Percentiles rank a stretch among this genome's conserved stretches.
Evolutionary conservation across 2,329 filamentous ascomycete genomes (phyloP).

Genomic region (Didymella sp.): DNA sequence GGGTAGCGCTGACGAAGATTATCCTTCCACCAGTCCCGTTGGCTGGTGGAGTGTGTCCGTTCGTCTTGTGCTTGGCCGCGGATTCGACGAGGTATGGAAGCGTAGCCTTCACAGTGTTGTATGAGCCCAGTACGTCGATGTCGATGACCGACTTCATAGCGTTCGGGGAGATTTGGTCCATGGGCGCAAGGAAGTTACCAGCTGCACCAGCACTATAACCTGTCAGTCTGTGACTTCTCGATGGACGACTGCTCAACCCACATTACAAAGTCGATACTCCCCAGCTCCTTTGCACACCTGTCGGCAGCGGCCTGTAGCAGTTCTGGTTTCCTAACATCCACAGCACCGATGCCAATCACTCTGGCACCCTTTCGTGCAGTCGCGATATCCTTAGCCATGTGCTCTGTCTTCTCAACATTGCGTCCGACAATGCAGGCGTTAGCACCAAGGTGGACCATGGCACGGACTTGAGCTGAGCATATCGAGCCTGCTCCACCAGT

Average conservation of each 20-base stretch:
- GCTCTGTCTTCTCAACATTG: slow-evolving; percentile 85
- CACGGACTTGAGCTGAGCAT: slow-evolving; percentile 91
- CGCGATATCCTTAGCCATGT: slow-evolving; percentile 80
- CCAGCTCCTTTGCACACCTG: slow-evolving; percentile 80
- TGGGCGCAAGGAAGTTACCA: slow-evolving; percentile 91
- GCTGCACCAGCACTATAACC: slow-evolving; percentile 80
- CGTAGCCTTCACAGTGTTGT: slow-evolving; percentile 93
- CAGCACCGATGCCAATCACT: slow-evolving; percentile 81
- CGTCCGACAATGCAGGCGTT: slow-evolving; percentile 94
- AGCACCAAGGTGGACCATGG: slow-evolving; percentile 87
- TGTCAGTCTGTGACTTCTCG: slow-evolving; percentile 19
- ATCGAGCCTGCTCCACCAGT: slow-evolving; percentile 94
- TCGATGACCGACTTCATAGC: slow-evolving; percentile 96
- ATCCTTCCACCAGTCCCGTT: slow-evolving; percentile 78
- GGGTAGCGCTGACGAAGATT: slow-evolving; percentile 86
- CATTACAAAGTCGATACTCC: slow-evolving; percentile 92
- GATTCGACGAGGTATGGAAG: slow-evolving; percentile 81
- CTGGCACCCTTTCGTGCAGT: slow-evolving; percentile 78
- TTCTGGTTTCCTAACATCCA: slow-evolving; percentile 72
- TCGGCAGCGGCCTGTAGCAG: slow-evolving; percentile 77
- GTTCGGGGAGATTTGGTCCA: slow-evolving; percentile 81
- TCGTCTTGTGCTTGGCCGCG: slow-evolving; percentile 67
- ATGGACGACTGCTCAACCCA: slow-evolving; percentile 52
- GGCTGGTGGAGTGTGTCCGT: slow-evolving; percentile 58
- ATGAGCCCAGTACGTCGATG: slow-evolving; percentile 92